phyloP scores from a whole-genome alignment of 208 protist species.

The Leishmania tarentolae region DNA sequence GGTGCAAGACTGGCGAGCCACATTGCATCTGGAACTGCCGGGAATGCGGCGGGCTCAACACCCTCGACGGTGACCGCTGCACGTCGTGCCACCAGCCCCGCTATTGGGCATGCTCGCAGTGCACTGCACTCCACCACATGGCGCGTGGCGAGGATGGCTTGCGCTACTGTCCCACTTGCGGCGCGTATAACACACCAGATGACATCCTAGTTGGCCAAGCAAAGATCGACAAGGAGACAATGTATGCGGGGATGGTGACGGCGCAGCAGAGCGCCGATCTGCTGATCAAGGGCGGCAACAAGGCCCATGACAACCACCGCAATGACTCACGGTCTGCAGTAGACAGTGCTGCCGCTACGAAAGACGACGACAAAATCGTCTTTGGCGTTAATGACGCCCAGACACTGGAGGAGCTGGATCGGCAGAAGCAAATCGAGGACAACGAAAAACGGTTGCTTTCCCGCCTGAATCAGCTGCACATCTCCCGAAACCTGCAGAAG shows the following conservation, averaged over 20 bases:
- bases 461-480: conserved; percentile 45
- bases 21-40: conserved; percentile 74
- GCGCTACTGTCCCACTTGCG: conserved; percentile 67
- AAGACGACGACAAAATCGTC: conserved; percentile 21
- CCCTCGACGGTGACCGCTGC: conserved; percentile 68
- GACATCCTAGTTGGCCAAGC: conserved; percentile 60
- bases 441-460: conserved; percentile 46
- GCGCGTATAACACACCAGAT: conserved; percentile 65
- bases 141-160: conserved; percentile 46
- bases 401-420: conserved; percentile 56
- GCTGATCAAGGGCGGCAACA: conserved; percentile 3
- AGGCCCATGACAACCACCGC: not conserved
- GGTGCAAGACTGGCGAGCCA: conserved; percentile 43
- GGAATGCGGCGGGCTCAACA: conserved; percentile 55
- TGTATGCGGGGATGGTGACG: conserved; percentile 36
- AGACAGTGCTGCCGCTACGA: not conserved
- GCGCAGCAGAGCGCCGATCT: conserved; percentile 19
- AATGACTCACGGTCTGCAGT: not conserved
- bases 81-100: conserved; percentile 35
- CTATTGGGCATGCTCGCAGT: conserved; percentile 70
- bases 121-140: conserved; percentile 61
- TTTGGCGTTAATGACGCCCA: conserved; percentile 83
- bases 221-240: conserved; percentile 43
- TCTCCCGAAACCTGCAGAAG: conserved; percentile 49
- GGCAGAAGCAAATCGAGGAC: conserved; percentile 57